These are phyloP conservation scores for Xylaria sp. DNA, from an alignment of 2,329 filamentous ascomycete species.

Conservation along the genomic window DNA sequence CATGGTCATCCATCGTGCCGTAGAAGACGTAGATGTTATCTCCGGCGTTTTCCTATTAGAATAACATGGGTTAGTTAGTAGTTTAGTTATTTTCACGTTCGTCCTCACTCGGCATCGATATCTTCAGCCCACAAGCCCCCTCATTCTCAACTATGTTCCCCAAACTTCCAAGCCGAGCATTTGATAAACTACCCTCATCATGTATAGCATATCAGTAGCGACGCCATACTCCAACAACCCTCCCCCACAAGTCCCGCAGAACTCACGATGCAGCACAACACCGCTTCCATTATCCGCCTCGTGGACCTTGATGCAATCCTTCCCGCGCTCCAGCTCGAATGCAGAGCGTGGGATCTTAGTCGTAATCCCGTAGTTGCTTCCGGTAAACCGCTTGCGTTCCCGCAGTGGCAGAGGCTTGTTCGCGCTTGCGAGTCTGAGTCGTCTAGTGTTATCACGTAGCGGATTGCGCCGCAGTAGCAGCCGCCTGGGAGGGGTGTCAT, in stretches of 20 bases:
- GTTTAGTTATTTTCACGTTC: background rate
- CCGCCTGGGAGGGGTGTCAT: constrained; percentile 44
- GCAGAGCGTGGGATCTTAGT: constrained; percentile 59
- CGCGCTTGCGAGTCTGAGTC: constrained; percentile 57
- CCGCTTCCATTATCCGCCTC: constrained; percentile 62
- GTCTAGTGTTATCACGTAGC: constrained; percentile 57
- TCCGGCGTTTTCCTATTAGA: constrained; percentile 41
- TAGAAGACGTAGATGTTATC: constrained; percentile 48
- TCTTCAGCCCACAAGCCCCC: no score
- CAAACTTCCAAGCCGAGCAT: no score
- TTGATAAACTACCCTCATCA: no score
- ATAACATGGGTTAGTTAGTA: background rate
- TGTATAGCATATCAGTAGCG: no score
- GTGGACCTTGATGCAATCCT: constrained; percentile 54
- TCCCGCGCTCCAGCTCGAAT: constrained; percentile 54
- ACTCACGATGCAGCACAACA: constrained; percentile 58
- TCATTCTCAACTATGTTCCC: no score
- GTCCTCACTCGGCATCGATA: no score
- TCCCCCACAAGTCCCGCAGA: constrained; percentile 63
- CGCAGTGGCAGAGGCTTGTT: constrained; percentile 63
- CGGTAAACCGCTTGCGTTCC: constrained; percentile 64
- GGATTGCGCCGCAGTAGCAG: constrained; percentile 60
- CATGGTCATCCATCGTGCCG: constrained; percentile 47
- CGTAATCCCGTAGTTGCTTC: constrained; percentile 62
- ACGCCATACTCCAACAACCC: constrained; percentile 63